Evolutionary conservation across 2,329 filamentous ascomycete genomes (phyloP), one percentile per base, ranked within the genome.

Genomic region (Colletotrichum sansevieriae): DNA sequence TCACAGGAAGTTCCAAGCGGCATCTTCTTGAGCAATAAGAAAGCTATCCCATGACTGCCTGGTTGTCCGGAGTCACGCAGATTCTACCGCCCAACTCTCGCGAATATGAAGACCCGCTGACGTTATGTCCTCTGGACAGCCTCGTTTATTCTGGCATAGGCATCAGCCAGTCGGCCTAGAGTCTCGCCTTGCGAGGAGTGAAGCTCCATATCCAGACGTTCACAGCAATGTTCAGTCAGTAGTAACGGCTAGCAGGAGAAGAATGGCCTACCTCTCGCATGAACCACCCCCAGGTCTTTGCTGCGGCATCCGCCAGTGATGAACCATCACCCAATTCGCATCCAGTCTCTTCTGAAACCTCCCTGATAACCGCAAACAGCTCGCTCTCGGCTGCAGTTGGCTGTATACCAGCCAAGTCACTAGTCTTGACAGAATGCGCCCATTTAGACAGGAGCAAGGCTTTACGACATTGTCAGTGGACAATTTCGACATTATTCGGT

Each of bases 351-450:
- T 51, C 22, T 7, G 29, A 22, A 29, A 15, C 47, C 47, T 51
- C 47, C 7, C 15, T 25, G 47, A 51, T 51, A 4, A 11, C 29
- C 7, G 11, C 25, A 43, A 25, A 15, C 15, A 44, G 47, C 8
- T 25, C 18, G 47, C 47, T 51, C 11, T 51, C 22, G 8, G 20
- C 47, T 12, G 47, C 20, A 15, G 47, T 51, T 2, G 22, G 47
- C 47, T 51, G 47, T 15, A 51, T 51, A 15, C 47, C 22, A 51
- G 47, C 47, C 22, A 51, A 51, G 22, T 15, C 22, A 51, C 47
- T 13, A 29, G n/a, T 51, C 13, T 51, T 22, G 22, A 29, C 29
- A 3, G 20, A 25, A 51, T 51, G 29, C 7, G 29, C 47, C 47
- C 22, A 51, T 51, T 51, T 29, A 10, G 47, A 51, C 4, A 51